Conservation (phyloP, 805 yeast genomes). For the Candida andamanensis region DNA sequence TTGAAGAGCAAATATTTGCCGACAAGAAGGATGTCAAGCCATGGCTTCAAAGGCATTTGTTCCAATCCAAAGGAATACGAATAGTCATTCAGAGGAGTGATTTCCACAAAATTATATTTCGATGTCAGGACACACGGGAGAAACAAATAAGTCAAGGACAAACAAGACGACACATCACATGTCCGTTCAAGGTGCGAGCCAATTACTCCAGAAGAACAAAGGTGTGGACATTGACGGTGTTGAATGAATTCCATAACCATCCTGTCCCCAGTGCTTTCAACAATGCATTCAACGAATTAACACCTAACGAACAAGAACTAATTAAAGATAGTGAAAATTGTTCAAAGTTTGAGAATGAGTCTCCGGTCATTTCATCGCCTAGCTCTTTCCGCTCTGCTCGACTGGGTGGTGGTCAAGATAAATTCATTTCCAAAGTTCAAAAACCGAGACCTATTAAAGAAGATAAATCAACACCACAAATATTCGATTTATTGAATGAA, state of each 20-base stretch:
- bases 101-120: slow-evolving; percentile 54
- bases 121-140: slow-evolving; percentile 39
- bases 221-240: slow-evolving; percentile 57
- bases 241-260: slow-evolving; percentile 59
- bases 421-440: not conserved
- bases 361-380: not conserved
- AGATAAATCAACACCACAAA: not conserved
- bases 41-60: slow-evolving; percentile 47
- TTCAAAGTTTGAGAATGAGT: not conserved
- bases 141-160: slow-evolving; percentile 14
- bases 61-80: slow-evolving; percentile 45
- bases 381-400: not conserved
- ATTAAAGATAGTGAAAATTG: too few species aligned
- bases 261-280: not conserved
- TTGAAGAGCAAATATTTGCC: slow-evolving; percentile 4
- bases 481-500: slow-evolving; percentile 2
- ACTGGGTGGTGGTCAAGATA: not conserved
- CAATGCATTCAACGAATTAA: too few species aligned
- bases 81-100: slow-evolving; percentile 63
- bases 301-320: too few species aligned
- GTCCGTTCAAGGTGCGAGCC: slow-evolving; percentile 65
- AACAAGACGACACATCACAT: slow-evolving; percentile 28
- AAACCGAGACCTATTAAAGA: not conserved
- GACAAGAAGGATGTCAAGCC: slow-evolving; percentile 53
- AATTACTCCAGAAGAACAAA: slow-evolving; percentile 49